Evolutionary conservation across 768 basidiomycete species (phyloP), one percentile per base, ranked within the genome.

Genomic region (Suillus brevipes): DNA sequence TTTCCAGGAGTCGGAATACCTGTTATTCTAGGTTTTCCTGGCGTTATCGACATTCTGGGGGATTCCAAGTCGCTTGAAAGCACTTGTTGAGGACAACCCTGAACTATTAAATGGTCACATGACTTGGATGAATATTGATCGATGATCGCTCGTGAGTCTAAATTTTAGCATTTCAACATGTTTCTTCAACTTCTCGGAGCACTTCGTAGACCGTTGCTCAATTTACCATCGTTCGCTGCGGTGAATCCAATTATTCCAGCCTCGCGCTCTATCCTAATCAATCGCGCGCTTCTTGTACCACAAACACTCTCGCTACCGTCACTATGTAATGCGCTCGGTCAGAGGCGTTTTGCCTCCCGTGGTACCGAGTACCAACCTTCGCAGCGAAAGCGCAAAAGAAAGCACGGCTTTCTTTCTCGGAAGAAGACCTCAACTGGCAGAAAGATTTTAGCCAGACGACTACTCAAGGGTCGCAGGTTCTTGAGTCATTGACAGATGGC

Each of bases 311-410:
- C 60, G 25, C 37, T 58, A 40, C 57, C 57, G 25, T 58, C 57
- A 40, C 38, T 58, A 28, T 40, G 16, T 40, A 38, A 58, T 18
- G 57, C 57, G 6, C 57, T 58, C 25, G 57, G 57, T 38, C 57
- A 58, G 38, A 58, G 38, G 47, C 88, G 95, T 8, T 88, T 84
- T 73, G 81, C 81, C 37, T 84, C 89, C 36, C 85, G 87, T 52
- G 96, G 96, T 52, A 85, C 87, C n/a, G 94, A 96, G 78, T 99
- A 98, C 71, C 96, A 98, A 75, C 96, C 96, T n/a, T 94, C 92
- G 0, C 95, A 97, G 77, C 85, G 95, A 49, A 92, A 92, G 73
- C 81, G 96, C 69, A 99, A 99, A 82, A 84, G 94, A 70, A 94
- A 90, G 74, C 92, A 94, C 73, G 96, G 96, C 7, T 99, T 97